Percentiles rank a stretch among this genome's conserved stretches.
phyloP scores from a whole-genome alignment of 2,329 filamentous ascomycete genomes.

The Cladosporium sp. region DNA sequence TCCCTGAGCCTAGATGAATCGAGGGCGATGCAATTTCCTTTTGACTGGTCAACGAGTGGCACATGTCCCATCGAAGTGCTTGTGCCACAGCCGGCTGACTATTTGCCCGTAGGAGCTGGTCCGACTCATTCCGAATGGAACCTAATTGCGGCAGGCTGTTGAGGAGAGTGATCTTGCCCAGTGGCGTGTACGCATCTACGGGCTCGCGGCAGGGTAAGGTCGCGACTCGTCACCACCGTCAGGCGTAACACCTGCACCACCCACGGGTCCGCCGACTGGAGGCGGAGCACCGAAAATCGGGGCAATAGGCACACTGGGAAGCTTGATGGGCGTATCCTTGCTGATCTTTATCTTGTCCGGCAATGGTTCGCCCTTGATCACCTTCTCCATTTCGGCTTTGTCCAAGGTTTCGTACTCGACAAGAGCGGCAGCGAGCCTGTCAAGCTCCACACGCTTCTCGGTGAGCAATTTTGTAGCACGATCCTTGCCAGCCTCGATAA shows the following conservation, averaged over 20 bases:
- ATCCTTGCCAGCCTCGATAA: conserved; percentile 75
- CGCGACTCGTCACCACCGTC: not conserved
- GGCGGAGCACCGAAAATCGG: conserved; percentile 8
- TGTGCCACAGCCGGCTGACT: too few species aligned
- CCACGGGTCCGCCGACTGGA: not conserved
- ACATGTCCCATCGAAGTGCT: too few species aligned
- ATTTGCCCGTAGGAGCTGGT: too few species aligned
- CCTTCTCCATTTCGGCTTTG: conserved; percentile 83
- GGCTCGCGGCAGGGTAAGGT: conserved; percentile 7
- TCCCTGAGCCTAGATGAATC: not conserved
- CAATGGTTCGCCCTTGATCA: conserved; percentile 81
- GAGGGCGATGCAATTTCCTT: not conserved
- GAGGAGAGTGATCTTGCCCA: too few species aligned
- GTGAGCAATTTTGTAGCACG: conserved; percentile 69
- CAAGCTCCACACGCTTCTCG: conserved; percentile 76
- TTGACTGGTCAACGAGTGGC: too few species aligned
- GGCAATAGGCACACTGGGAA: conserved; percentile 45
- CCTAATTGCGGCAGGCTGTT: too few species aligned
- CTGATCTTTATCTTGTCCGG: conserved; percentile 58
- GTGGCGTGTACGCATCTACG: not conserved
- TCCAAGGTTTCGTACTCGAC: conserved; percentile 92
- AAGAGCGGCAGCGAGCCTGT: conserved; percentile 80
- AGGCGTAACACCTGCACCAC: not conserved
- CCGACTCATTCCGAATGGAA: too few species aligned
- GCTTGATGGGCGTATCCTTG: conserved; percentile 59